These are phyloP conservation scores for Schizophyllum amplum DNA, from an alignment of 1,284 basidiomycete genomes.

Conservation along the genomic window DNA sequence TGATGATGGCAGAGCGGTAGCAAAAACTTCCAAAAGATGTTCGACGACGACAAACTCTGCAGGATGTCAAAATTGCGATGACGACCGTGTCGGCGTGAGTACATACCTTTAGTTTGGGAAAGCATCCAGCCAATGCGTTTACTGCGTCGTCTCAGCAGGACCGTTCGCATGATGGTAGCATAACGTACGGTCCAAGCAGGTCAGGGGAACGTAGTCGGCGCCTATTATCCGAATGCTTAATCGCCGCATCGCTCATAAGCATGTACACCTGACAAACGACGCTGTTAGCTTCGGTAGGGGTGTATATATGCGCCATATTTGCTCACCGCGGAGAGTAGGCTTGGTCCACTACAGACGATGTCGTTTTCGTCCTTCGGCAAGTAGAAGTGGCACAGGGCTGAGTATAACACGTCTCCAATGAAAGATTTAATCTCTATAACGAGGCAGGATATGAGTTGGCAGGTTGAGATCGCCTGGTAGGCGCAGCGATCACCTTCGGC, in stretches of 20 bases:
- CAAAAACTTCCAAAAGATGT: constrained; percentile 47
- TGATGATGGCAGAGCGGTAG: constrained; percentile 42
- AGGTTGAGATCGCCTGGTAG: not conserved
- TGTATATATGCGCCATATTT: not conserved
- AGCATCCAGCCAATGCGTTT: constrained; percentile 26
- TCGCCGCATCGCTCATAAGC: not conserved
- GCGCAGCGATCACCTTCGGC: not conserved
- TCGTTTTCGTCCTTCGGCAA: not conserved
- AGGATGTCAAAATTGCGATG: not conserved
- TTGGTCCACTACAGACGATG: not conserved
- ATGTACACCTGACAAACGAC: not conserved
- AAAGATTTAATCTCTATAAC: not conserved
- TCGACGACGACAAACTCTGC: constrained; percentile 52
- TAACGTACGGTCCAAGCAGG: not conserved
- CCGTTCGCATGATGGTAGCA: not conserved
- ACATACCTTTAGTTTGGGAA: constrained; percentile 23
- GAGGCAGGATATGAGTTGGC: not conserved
- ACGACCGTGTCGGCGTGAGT: not conserved
- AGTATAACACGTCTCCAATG: not conserved
- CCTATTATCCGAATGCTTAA: not conserved
- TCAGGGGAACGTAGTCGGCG: not conserved
- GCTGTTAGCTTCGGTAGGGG: not conserved
- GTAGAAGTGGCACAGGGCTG: not conserved
- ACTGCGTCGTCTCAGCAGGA: constrained; percentile 10
- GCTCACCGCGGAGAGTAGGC: not conserved